Conservation (phyloP, 1,284 basidiomycete genomes). For the Ceratobasidium papillatum region DNA sequence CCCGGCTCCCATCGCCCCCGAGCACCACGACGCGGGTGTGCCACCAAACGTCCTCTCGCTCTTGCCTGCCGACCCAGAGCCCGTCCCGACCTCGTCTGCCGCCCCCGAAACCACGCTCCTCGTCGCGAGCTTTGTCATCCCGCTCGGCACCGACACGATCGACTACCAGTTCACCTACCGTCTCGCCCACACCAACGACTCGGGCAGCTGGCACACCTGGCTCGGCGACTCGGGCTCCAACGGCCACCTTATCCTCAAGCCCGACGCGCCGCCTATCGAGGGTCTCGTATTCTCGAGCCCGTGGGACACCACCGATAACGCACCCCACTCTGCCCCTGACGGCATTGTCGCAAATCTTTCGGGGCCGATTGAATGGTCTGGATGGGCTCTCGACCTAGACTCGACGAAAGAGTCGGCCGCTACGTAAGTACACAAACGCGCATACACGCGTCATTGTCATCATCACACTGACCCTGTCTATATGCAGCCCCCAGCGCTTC, state of each 20-base stretch:
- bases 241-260: conserved; percentile 25
- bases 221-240: conserved; percentile 30
- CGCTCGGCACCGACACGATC: not conserved
- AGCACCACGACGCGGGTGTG: conserved; percentile 7
- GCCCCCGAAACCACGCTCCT: conserved; percentile 34
- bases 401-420: conserved; percentile 2
- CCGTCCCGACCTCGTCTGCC: conserved; percentile 29
- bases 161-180: conserved; percentile 35
- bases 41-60: conserved; percentile 33
- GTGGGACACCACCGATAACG: conserved; percentile 10
- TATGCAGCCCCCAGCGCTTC: conserved; percentile 36
- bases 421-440: not conserved
- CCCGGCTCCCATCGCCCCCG: not conserved
- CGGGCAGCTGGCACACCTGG: conserved; percentile 31
- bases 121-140: conserved; percentile 33
- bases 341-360: conserved; percentile 9
- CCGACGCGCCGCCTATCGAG: conserved; percentile 25
- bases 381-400: conserved; percentile 36
- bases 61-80: conserved; percentile 24
- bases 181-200: conserved; percentile 31
- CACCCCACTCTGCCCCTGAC: conserved; percentile 13
- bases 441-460: conserved; percentile 6
- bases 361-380: conserved; percentile 29
- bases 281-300: conserved; percentile 7
- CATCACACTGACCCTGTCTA: not conserved